Evolutionary conservation across 129 eudicot genomes (phyloP), one percentile per base, ranked within the genome.

Genomic region (Chrysanthemum lavandulifolium): DNA sequence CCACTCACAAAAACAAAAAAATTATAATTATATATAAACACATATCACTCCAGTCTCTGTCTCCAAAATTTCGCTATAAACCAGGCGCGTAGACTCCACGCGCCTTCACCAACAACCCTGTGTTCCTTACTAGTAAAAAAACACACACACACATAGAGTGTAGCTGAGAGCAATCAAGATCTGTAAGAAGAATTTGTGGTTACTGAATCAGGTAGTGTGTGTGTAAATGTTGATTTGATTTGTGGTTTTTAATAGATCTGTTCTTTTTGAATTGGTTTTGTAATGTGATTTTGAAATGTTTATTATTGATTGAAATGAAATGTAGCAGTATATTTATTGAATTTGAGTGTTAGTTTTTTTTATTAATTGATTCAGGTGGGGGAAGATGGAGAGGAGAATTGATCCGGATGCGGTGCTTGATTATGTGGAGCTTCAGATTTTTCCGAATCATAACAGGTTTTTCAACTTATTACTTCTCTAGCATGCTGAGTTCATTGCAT

Each of bases 371-470:
- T 16, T 66, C 82, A 84, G 90, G 75, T 53, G 16, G 58, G 0
- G 5, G 67, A 57, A 72, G 80, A 94, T 94, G 99, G 91, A 80
- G 48, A 80, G 81, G 74, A 84, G 76, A 66, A 84, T 88, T 55
- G 97, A 86, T 74, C 84, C 91, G 59, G 84, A 84, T 78, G 85
- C 82, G 21, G 79, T 73, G 0, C 88, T 90, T 65, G 96, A 90
- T 76, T 94, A 81, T 82, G 83, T 88, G 15, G 92, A 84, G 50
- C 85, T 90, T 36, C 93, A 83, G 69, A 82, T 88, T 65, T 84
- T 86, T 82, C 96, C 93, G 1, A 78, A 70, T 76, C 84, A 88
- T 78, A 86, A 90, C 79, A 94, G 99, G 99, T 88, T 73, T 78
- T 57, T 54, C 47, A 43, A 65, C 43, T 13, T 13, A 11, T 54